Evolutionary conservation across 2,329 filamentous ascomycete genomes (phyloP), one percentile per base, ranked within the genome.

Genomic region (Pseudogymnoascus pannorum): DNA sequence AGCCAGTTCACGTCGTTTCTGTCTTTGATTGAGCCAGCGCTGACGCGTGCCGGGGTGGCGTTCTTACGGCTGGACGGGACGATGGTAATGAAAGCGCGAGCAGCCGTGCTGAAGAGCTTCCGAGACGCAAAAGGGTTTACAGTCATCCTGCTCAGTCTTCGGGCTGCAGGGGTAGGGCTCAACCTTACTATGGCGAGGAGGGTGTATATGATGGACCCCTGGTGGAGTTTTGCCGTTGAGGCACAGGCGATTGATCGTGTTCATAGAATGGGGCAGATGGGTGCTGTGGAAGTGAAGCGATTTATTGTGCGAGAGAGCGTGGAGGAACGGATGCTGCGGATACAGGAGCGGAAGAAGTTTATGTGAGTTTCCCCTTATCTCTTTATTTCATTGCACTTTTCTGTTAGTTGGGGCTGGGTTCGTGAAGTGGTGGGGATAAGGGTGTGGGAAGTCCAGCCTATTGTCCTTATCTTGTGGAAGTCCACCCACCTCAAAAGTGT

Each of bases 131-230:
- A 77, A 1, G 84, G 81, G 57, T 90, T 91, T 22, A 83, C 83
- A 2, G 84, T 99, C 1, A 78, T 99, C 3, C 79, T 99, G 1
- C 83, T 99, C 59, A 93, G 88, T 68, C 78, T 99, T 61, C 83
- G 91, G 18, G 94, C 95, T 0, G 94, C 95, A 4, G 95, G 94
- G 22, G 94, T 99, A 0, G 94, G 94, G 0, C 79, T 99, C 44
- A 99, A 99, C 71, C 75, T 99, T 64, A 97, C 93, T 0, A 87
- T 87, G 66, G 94, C 94, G 5, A 91, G 87, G 65, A 81, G 90
- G 60, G 95, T 99, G 4, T 99, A 88, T 77, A 95, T 99, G 89
- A 97, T 99, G 94, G 94, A 99, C 74, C 94, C 94, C 0, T 99
- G 94, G 94, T 99, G 94, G 94, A 95, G 90, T 71, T 99, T 93